Conservation (phyloP, 257 asterid genomes). For the Nicotiana tabacum region DNA sequence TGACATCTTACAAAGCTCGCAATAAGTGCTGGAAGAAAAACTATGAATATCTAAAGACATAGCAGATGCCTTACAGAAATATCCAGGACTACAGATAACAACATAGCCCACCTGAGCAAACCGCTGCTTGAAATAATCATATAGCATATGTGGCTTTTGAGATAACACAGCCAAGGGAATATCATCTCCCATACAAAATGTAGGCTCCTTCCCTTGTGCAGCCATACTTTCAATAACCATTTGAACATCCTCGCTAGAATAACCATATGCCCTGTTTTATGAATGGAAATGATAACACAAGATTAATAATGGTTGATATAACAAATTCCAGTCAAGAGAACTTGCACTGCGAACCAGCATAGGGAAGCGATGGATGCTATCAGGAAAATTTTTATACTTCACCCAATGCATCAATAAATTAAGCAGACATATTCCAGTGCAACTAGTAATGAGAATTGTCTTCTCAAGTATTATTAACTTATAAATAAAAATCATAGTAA, state of each 20-base stretch:
- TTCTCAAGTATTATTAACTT: neutral
- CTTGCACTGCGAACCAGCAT: neutral
- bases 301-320: conserved; percentile 1
- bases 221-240: conserved; percentile 99
- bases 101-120: conserved; percentile 79
- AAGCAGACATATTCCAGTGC: neutral
- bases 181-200: conserved; percentile 99
- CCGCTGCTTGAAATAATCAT: conserved; percentile 94
- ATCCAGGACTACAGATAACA: conserved; percentile 10
- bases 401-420: neutral
- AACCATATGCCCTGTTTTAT: conserved; percentile 79
- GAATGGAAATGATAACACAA: conserved; percentile 16
- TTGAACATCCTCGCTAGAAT: conserved; percentile 99
- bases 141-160: conserved; percentile 80
- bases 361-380: neutral
- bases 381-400: neutral
- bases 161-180: conserved; percentile 93
- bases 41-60: neutral
- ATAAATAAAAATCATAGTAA: neutral
- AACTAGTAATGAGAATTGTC: neutral
- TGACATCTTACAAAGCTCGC: neutral
- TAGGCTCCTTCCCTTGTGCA: conserved; percentile 98
- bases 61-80: neutral
- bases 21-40: neutral
- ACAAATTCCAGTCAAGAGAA: conserved; percentile 6